A percentile compares a stretch with the other conserved stretches of the same genome.
phyloP scores from a whole-genome alignment of 2,329 filamentous ascomycete genomes.

The Penicillium sp. region DNA sequence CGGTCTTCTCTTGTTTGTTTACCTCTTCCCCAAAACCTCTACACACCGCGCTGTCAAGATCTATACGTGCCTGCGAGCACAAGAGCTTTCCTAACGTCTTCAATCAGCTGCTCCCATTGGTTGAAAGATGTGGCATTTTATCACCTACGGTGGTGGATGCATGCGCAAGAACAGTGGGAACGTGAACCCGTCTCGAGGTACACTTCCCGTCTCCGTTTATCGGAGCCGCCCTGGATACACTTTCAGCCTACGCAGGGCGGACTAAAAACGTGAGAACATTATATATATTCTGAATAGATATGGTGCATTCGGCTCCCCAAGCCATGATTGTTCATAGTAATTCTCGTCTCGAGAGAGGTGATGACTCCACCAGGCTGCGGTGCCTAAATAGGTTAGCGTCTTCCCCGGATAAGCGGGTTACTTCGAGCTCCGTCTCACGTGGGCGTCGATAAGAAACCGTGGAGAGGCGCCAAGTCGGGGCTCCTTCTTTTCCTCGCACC shows the following conservation, averaged over 20 bases:
- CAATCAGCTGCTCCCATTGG: constrained; percentile 49
- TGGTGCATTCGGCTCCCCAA: no score
- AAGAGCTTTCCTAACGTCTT: constrained; percentile 54
- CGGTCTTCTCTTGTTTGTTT: constrained; percentile 21
- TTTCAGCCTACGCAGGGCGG: constrained; percentile 56
- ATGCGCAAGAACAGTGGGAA: constrained; percentile 55
- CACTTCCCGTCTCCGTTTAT: constrained; percentile 52
- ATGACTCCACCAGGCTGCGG: background rate
- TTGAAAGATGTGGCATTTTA: constrained; percentile 55
- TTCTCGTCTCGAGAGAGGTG: constrained; percentile 7
- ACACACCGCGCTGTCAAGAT: constrained; percentile 28
- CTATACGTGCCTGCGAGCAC: constrained; percentile 54
- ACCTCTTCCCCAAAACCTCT: constrained; percentile 4
- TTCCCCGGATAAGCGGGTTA: constrained; percentile 10
- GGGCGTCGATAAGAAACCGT: constrained; percentile 14
- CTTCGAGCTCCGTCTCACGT: constrained; percentile 21
- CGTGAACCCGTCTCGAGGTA: constrained; percentile 36
- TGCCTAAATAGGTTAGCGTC: background rate
- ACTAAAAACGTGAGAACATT: constrained; percentile 62
- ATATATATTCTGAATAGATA: no score
- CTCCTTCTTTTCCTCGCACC: constrained; percentile 7
- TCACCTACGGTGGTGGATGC: constrained; percentile 23
- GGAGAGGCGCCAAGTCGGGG: background rate
- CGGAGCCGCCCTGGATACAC: constrained; percentile 54
- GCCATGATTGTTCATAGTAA: no score